Evolutionary conservation across 805 yeast genomes (phyloP), one percentile per base, ranked within the genome.

Genomic region (Diddensiella santjacobensis): DNA sequence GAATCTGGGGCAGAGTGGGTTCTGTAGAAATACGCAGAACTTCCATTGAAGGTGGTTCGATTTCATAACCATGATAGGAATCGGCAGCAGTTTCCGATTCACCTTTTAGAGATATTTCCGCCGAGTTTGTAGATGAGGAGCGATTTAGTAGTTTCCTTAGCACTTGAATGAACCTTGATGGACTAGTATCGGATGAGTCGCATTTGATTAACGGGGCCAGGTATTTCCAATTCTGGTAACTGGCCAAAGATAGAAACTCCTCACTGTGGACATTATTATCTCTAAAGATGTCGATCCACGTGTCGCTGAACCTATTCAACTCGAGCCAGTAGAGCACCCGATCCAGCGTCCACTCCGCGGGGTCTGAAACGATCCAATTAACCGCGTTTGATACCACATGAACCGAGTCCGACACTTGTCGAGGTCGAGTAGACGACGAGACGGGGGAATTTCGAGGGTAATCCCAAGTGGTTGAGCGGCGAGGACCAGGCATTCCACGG

Each of bases 201-300:
- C 53, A 29, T 54, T 47, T 55, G 56, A 55, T 70, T 53, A 53
- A 70, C 60, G 58, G 72, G 13, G 20, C 40, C 33, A 65, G 54
- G 22, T 57, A 49, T 54, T 66, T 68, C 70, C 87, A 75, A 23
- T 79, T 74, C 39, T 82, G 87, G 61, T 84, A 84, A 38, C 82
- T 86, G 42, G 80, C 75, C 55, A 89, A 68, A 43, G 77, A 80
- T 20, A 88, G 64, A 57, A 89, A 88, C 22, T 75, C 69, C 40
- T 78, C 75, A 0, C 89, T 88, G 6, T 73, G 68, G 2, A 89
- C 70, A 43, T 78, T 77, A 51, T 79, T 72, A 38, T 72, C 71
- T 36, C 68, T 68, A 64, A 89, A 84, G 15, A 81, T 75, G 3
- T 71, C 76, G n/a, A 76, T 70, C 96, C 96, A 89, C 11, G 82